These are phyloP conservation scores for Liquidambar formosana DNA, from an alignment of 164 flowering plant species.

Conservation along the genomic window DNA sequence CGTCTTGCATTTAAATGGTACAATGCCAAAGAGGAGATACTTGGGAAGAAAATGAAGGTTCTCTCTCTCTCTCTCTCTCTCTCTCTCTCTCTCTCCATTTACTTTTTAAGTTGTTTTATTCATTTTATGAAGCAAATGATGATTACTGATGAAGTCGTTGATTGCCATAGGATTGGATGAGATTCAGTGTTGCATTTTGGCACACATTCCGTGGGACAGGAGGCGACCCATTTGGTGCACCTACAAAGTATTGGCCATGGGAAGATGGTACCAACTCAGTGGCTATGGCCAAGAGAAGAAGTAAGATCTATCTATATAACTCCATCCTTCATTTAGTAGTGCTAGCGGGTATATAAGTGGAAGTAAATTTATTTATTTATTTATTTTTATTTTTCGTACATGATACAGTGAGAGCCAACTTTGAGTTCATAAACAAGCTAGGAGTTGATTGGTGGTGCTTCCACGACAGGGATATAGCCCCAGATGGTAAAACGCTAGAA, in stretches of 20 bases:
- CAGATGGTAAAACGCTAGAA: constrained; percentile 82
- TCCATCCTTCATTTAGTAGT: background rate
- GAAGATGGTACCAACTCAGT: constrained; percentile 98
- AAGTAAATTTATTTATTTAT: too few relatives aligned
- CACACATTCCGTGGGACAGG: constrained; percentile 97
- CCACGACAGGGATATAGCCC: constrained; percentile 98
- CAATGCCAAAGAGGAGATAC: constrained; percentile 84
- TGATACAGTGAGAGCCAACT: constrained; percentile 90
- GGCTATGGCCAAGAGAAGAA: constrained; percentile 95
- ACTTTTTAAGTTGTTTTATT: background rate
- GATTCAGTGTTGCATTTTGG: constrained; percentile 99
- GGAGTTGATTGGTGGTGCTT: constrained; percentile 98
- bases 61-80: too few relatives aligned
- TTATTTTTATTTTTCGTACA: constrained; percentile 1
- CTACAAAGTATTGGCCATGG: constrained; percentile 99
- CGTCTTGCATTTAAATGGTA: constrained; percentile 88
- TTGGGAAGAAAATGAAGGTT: constrained; percentile 98
- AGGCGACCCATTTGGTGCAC: constrained; percentile 88
- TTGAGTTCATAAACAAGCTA: constrained; percentile 87
- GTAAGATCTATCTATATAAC: constrained; percentile 41
- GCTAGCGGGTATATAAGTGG: background rate
- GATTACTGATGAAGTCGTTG: constrained; percentile 1
- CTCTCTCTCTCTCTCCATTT: too few relatives aligned
- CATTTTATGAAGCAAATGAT: background rate
- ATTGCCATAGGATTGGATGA: constrained; percentile 79